phyloP scores from a whole-genome alignment of 2,329 filamentous ascomycete genomes.

The Neofusicoccum cordaticola region DNA sequence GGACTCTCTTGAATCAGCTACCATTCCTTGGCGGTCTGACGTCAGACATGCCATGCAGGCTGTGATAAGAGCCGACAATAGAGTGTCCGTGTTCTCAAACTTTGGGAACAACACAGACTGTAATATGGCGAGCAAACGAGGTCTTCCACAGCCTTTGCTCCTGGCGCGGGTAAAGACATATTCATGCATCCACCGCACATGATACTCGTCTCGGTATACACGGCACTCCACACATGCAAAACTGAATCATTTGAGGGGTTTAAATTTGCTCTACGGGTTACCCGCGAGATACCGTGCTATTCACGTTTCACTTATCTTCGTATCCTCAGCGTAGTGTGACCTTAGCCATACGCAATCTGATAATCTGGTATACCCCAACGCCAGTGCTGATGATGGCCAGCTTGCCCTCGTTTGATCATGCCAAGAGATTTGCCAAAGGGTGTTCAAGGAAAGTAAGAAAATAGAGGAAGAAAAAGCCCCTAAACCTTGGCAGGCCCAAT shows the following conservation, averaged over 20 bases:
- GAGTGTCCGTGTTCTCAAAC: too few species aligned
- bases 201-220: too few species aligned
- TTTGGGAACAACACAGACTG: not conserved
- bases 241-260: not conserved
- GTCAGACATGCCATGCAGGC: not conserved
- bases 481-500: constrained; percentile 1
- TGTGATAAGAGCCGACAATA: too few species aligned
- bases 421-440: not conserved
- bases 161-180: too few species aligned
- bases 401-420: not conserved
- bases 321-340: not conserved
- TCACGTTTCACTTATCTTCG: not conserved
- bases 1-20: not conserved
- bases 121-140: not conserved
- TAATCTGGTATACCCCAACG: constrained; percentile 12
- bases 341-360: not conserved
- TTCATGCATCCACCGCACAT: too few species aligned
- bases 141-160: too few species aligned
- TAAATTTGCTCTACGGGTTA: not conserved
- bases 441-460: constrained; percentile 1
- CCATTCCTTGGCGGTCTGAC: not conserved
- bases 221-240: not conserved
- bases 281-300: not conserved
- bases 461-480: not conserved
- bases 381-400: not conserved